A percentile compares a stretch with the other conserved stretches of the same genome.
Conservation (phyloP, 1,139 yeast species). For the Suhomyces taliae region DNA sequence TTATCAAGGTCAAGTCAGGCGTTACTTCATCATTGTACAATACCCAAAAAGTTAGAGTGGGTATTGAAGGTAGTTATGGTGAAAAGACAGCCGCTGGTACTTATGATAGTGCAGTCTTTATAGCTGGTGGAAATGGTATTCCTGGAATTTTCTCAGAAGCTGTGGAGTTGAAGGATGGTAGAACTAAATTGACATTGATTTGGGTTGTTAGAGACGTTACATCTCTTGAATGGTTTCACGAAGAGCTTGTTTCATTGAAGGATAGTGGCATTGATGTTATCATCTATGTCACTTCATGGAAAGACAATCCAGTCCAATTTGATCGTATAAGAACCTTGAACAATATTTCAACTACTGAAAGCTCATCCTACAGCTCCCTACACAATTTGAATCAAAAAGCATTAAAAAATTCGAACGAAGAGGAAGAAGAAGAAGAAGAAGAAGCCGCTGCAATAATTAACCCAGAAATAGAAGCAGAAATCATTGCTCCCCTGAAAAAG, state of each 20-base stretch:
- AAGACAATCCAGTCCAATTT: not conserved
- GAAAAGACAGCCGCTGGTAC: slow-evolving; percentile 19
- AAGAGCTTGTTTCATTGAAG: slow-evolving; percentile 18
- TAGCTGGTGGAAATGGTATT: slow-evolving; percentile 32
- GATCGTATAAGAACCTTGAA: not conserved
- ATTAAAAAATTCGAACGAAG: not conserved
- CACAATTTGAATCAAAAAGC: not conserved
- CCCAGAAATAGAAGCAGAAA: not conserved
- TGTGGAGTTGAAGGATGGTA: slow-evolving; percentile 7
- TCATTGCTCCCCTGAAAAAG: not conserved
- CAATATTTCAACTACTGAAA: not conserved
- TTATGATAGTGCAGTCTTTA: slow-evolving; percentile 22
- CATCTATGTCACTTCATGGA: slow-evolving; percentile 18
- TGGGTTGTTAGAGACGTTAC: slow-evolving; percentile 23
- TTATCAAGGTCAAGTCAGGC: slow-evolving; percentile 49
- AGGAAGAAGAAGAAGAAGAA: not conserved
- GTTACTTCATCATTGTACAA: slow-evolving; percentile 36
- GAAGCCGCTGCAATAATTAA: not conserved
- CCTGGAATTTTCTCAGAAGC: slow-evolving; percentile 27
- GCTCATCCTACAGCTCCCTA: not conserved
- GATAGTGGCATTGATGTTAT: slow-evolving; percentile 16
- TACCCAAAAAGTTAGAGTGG: slow-evolving; percentile 21
- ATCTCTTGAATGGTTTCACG: slow-evolving; percentile 22
- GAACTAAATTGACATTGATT: slow-evolving; percentile 14
- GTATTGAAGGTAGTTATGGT: slow-evolving; percentile 28